Percentiles rank a stretch among this genome's conserved stretches.
These are phyloP conservation scores for Lyophyllum atratum DNA, from an alignment of 768 basidiomycete species.

Conservation along the genomic window DNA sequence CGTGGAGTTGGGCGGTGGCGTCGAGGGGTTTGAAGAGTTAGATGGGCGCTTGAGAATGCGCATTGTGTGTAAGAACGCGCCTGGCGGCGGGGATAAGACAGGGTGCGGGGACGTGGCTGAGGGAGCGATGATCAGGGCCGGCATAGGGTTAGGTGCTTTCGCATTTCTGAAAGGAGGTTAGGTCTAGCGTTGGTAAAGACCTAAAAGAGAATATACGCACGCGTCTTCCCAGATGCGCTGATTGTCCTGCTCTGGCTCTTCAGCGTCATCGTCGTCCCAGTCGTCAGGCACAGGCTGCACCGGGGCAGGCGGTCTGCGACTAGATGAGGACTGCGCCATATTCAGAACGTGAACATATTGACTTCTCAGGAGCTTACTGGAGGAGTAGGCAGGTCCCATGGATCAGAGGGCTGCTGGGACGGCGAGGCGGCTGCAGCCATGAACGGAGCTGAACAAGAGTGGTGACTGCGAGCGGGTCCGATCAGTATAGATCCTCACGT, in stretches of 20 bases:
- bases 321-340: constrained; percentile 13
- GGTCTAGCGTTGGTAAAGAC: neutral
- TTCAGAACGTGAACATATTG: neutral
- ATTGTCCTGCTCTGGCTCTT: constrained; percentile 38
- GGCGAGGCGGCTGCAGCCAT: constrained; percentile 18
- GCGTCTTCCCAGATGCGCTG: constrained; percentile 70
- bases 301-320: constrained; percentile 4
- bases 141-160: constrained; percentile 66
- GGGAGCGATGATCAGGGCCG: constrained; percentile 51
- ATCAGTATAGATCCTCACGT: neutral
- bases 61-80: constrained; percentile 62
- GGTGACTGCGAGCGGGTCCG: neutral
- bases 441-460: neutral
- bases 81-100: constrained; percentile 50
- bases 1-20: constrained; percentile 23
- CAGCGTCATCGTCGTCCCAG: constrained; percentile 31
- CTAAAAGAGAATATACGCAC: constrained; percentile 43
- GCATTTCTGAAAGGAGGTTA: constrained; percentile 46
- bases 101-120: constrained; percentile 34
- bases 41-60: constrained; percentile 76
- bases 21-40: constrained; percentile 22
- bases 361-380: constrained; percentile 13
- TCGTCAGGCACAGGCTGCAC: constrained; percentile 23
- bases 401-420: constrained; percentile 17
- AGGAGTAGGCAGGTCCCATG: constrained; percentile 20